phyloP scores from a whole-genome alignment of 225 moss, liverwort and hornwort species.

The Straminergon stramineum region DNA sequence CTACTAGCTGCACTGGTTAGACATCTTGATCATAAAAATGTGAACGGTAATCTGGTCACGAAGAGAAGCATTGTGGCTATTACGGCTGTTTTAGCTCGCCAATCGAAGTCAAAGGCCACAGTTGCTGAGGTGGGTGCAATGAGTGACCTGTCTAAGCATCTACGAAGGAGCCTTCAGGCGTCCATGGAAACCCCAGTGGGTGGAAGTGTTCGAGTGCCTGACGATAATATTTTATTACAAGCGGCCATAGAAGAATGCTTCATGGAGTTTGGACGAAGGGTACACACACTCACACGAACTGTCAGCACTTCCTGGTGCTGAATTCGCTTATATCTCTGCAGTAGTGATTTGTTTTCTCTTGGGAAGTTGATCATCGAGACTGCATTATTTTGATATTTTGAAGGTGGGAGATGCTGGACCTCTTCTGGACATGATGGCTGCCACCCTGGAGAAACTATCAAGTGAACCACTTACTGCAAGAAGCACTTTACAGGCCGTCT shows the following conservation, averaged over 20 bases:
- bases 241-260: constrained; percentile 71
- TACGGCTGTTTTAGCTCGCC: constrained; percentile 57
- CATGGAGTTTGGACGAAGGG: constrained; percentile 79
- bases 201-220: constrained; percentile 14
- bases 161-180: constrained; percentile 60
- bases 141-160: constrained; percentile 77
- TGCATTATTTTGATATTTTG: background rate
- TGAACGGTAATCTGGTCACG: constrained; percentile 32
- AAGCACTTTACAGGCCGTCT: constrained; percentile 72
- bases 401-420: constrained; percentile 87
- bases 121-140: constrained; percentile 78
- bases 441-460: constrained; percentile 66
- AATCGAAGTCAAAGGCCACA: constrained; percentile 68
- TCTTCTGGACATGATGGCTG: constrained; percentile 91
- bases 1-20: constrained; percentile 63
- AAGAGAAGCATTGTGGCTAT: constrained; percentile 66
- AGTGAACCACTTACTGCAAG: constrained; percentile 48
- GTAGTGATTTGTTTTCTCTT: background rate
- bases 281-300: constrained; percentile 14
- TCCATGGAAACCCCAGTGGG: constrained; percentile 31
- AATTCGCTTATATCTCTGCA: background rate
- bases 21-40: constrained; percentile 76
- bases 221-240: constrained; percentile 48
- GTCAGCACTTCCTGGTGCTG: background rate
- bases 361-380: background rate